phyloP scores from a whole-genome alignment of 108 stramenopile genomes.

The Epipyxis sp. region DNA sequence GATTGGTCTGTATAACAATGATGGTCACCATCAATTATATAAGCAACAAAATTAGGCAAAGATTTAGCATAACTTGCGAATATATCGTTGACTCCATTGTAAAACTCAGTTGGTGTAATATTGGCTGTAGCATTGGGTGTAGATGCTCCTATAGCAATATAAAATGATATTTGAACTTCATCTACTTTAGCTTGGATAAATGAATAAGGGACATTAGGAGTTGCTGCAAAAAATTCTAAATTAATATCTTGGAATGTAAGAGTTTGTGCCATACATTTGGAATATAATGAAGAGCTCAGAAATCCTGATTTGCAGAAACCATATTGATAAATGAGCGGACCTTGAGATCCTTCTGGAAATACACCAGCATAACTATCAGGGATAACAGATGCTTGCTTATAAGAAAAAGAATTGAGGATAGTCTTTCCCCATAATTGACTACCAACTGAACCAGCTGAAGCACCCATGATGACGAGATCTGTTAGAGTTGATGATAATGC shows the following conservation, averaged over 20 bases:
- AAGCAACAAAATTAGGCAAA: constrained; percentile 2
- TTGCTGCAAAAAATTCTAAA: background rate
- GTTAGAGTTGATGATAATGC: background rate
- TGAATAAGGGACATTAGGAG: background rate
- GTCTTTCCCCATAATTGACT: constrained; percentile 5
- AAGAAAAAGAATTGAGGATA: background rate
- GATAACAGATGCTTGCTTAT: background rate
- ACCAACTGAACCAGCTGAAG: constrained; percentile 27
- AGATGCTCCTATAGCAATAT: constrained; percentile 4
- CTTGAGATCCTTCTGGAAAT: constrained; percentile 5
- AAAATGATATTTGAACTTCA: constrained; percentile 24
- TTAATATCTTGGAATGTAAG: background rate
- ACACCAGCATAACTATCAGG: constrained; percentile 28
- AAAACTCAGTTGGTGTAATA: constrained; percentile 27
- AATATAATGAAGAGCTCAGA: background rate
- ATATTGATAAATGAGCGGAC: constrained; percentile 14
- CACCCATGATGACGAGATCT: constrained; percentile 25
- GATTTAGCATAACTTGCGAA: background rate
- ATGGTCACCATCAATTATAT: constrained; percentile 27
- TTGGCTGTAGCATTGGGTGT: background rate
- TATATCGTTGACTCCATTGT: constrained; percentile 3
- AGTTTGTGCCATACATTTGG: background rate
- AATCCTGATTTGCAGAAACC: constrained; percentile 19
- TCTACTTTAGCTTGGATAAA: constrained; percentile 26
- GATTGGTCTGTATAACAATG: constrained; percentile 19